A percentile compares a stretch with the other conserved stretches of the same genome.
Conservation (phyloP, 2,329 filamentous ascomycete species). For the Ophiostoma novo-ulmi region DNA sequence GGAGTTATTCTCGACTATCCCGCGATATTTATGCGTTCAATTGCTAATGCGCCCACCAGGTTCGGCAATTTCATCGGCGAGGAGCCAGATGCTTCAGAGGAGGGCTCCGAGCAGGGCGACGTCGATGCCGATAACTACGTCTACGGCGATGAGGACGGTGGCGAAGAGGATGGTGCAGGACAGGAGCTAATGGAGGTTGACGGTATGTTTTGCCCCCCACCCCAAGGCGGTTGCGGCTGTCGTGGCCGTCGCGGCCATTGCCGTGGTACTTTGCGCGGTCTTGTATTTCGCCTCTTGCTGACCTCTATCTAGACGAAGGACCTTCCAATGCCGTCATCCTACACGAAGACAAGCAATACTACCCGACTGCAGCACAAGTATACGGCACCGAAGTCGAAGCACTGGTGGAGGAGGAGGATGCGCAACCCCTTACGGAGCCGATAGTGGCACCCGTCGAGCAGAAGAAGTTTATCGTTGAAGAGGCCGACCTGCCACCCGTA, state of each 20-base stretch:
- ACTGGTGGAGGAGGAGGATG: constrained; percentile 93
- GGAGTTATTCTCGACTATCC: background rate
- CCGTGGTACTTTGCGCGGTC: background rate
- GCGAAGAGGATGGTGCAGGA: constrained; percentile 58
- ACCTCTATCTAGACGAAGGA: constrained; percentile 55
- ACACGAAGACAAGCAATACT: constrained; percentile 99
- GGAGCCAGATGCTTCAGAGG: constrained; percentile 75
- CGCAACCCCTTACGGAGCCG: constrained; percentile 83
- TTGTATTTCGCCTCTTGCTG: background rate
- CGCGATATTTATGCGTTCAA: background rate
- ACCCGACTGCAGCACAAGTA: constrained; percentile 93
- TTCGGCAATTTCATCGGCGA: constrained; percentile 99
- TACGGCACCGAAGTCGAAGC: constrained; percentile 95
- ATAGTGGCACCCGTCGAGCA: constrained; percentile 90
- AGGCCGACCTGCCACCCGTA: constrained; percentile 82
- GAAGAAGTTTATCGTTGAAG: constrained; percentile 94
- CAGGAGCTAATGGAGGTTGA: constrained; percentile 94
- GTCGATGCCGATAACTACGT: constrained; percentile 69
- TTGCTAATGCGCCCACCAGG: constrained; percentile 43
- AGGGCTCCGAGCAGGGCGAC: constrained; percentile 70
- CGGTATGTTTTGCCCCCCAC: constrained; percentile 42
- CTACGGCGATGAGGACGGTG: constrained; percentile 68
- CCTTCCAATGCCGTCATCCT: constrained; percentile 95
- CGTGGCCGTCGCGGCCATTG: background rate
- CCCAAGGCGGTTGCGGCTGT: background rate